Evolutionary conservation across 768 basidiomycete species (phyloP).

Genomic region (Ramaria sp.): DNA sequence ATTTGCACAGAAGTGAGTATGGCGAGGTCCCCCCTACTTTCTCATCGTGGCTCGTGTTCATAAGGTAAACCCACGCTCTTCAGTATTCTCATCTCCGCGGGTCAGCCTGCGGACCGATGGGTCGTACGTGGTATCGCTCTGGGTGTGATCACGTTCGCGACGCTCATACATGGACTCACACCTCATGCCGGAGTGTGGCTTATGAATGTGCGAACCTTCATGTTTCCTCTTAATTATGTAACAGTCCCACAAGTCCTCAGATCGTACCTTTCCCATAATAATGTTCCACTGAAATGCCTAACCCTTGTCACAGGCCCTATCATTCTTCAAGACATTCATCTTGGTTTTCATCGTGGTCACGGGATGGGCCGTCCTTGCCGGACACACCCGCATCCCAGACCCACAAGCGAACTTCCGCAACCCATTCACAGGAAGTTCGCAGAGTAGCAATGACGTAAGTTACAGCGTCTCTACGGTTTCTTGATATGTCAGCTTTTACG

Average conservation of each 20-base stretch:
- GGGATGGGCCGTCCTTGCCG: slow-evolving; percentile 51
- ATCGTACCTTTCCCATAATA: too few relatives aligned
- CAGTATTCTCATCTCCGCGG: slow-evolving; percentile 41
- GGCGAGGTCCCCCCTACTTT: too few relatives aligned
- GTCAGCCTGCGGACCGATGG: slow-evolving; percentile 32
- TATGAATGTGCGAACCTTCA: slow-evolving; percentile 36
- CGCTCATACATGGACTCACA: slow-evolving; percentile 40
- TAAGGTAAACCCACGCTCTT: background rate
- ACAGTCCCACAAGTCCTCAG: too few relatives aligned
- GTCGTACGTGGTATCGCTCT: slow-evolving; percentile 47
- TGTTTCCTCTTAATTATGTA: too few relatives aligned
- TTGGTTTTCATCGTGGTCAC: slow-evolving; percentile 46
- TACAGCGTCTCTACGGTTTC: background rate
- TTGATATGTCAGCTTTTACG: background rate
- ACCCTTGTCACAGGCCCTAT: slow-evolving; percentile 27
- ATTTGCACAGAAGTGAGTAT: slow-evolving; percentile 18
- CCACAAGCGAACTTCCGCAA: slow-evolving; percentile 48
- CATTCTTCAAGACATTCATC: slow-evolving; percentile 44
- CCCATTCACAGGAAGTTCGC: slow-evolving; percentile 45
- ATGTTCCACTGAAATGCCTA: background rate
- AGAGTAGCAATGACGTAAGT: slow-evolving; percentile 37
- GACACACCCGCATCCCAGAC: slow-evolving; percentile 43
- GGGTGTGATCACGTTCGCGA: slow-evolving; percentile 42
- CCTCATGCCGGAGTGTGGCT: slow-evolving; percentile 38
- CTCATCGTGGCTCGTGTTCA: too few relatives aligned